Evolutionary conservation across 805 yeast genomes (phyloP).

Genomic region (Lipomyces anomalus): DNA sequence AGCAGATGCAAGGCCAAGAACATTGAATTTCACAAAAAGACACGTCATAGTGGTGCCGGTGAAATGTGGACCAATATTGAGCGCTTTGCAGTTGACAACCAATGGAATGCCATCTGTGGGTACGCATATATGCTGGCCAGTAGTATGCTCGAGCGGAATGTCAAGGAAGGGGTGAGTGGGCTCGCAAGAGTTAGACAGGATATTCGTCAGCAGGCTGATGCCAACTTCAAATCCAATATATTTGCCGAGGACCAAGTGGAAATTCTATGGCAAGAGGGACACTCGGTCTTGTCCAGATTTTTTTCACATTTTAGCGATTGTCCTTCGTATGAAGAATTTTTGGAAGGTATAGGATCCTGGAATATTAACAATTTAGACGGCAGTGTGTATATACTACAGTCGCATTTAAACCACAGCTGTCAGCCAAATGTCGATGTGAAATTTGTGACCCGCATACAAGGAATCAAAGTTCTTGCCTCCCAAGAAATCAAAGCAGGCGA

Average conservation of each 20-base stretch:
- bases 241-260: constrained; percentile 54
- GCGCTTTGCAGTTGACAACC: constrained; percentile 55
- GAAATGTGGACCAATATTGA: constrained; percentile 52
- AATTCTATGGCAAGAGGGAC: constrained; percentile 55
- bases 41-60: constrained; percentile 49
- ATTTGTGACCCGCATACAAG: constrained; percentile 43
- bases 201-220: constrained; percentile 54
- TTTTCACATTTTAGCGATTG: constrained; percentile 33
- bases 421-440: constrained; percentile 61
- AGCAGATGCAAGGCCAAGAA: constrained; percentile 47
- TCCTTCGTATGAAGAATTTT: constrained; percentile 48
- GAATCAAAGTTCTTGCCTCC: constrained; percentile 56
- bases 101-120: constrained; percentile 66
- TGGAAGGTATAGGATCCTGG: constrained; percentile 62
- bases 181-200: constrained; percentile 70
- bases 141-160: constrained; percentile 5
- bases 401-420: constrained; percentile 74
- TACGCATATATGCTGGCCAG: constrained; percentile 46
- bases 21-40: constrained; percentile 48
- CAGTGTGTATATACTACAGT: constrained; percentile 53
- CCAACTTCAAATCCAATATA: constrained; percentile 40
- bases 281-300: constrained; percentile 43
- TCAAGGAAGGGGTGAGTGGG: constrained; percentile 45
- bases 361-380: constrained; percentile 69
- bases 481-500: constrained; percentile 56